Base-by-base conservation (phyloP, 768 basidiomycete genomes). In the Guyanaporus albipodus region DNA sequence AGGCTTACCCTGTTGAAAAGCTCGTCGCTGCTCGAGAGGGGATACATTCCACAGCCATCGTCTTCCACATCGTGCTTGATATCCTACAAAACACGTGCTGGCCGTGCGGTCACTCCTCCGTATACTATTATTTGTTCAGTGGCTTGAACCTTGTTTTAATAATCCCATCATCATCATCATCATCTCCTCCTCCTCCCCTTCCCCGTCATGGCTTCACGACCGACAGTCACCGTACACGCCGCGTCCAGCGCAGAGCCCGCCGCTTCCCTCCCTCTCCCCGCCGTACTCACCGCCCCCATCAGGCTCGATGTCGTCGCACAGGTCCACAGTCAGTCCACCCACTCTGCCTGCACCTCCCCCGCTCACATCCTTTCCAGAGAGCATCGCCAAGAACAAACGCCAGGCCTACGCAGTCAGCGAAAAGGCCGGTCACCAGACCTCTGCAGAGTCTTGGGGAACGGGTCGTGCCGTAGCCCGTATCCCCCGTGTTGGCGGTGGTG, bases 401-500 rank as follows among this genome's bases (percentile, higher is more conserved):
- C 95, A 98, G 77, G 83, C 95, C 22, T 97, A 98, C 73, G 76
- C 94, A 60, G 96, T 98, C 66, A 88, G 84, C 71, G 87, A 89
- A 73, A 96, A 97, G 75, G 96, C 96, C 49, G 96, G 96, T 60
- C 92, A 98, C 78, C 95, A 99, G 74, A 98, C 96, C 59, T 89
- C 85, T 52, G 95, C 96, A 54, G 95, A 97, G 73, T 98, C 95
- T 28, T 99, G 96, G 96, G 96, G 96, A 73, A 99, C 96, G 57
- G 96, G 96, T 85, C 93, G 96, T 73, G 96, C 96, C 58, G 96
- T 99, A 56, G 95, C 95, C 22, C 96, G 96, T 93, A 98, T 99
- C 67, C 96, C 96, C 71, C 95, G 96, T 89, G 95, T 99, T 55
- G 91, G 91, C 66, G 96, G 96, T 67, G 88, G 90, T 67, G 96